Evolutionary conservation across 225 moss, liverwort and hornwort genomes (phyloP).

Genomic region (Bryoerythrophyllum caledonicum): DNA sequence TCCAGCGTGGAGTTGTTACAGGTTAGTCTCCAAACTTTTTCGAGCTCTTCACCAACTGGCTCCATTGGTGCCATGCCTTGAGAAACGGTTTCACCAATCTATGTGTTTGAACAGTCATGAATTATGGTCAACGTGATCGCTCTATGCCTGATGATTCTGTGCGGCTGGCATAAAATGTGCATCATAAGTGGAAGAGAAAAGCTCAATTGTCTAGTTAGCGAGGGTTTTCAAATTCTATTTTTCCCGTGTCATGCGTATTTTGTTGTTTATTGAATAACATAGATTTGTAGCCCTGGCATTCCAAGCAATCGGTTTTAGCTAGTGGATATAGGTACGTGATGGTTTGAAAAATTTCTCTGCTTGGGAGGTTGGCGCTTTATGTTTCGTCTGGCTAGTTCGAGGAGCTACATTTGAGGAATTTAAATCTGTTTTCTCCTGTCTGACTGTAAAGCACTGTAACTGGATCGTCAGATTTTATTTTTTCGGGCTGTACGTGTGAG

Average conservation of each 20-base stretch:
- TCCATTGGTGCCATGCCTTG: neutral
- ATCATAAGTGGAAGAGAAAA: neutral
- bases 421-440: neutral
- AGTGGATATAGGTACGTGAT: neutral
- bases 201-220: neutral
- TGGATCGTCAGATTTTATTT: neutral
- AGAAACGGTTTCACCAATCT: neutral
- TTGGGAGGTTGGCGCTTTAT: neutral
- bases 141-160: neutral
- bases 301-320: neutral
- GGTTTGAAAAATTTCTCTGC: neutral
- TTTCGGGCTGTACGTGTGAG: neutral
- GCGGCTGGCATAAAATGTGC: neutral
- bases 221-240: neutral
- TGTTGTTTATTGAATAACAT: neutral
- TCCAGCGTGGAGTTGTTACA: constrained; percentile 59
- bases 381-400: neutral
- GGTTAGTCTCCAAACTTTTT: constrained; percentile 28
- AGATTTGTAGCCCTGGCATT: neutral
- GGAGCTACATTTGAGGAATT: neutral
- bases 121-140: neutral
- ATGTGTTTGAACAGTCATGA: neutral
- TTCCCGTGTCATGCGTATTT: neutral
- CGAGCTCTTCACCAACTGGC: neutral
- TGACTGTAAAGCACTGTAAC: neutral